Base-by-base conservation (phyloP, 257 asterid species). In the Forsythia suspensa region DNA sequence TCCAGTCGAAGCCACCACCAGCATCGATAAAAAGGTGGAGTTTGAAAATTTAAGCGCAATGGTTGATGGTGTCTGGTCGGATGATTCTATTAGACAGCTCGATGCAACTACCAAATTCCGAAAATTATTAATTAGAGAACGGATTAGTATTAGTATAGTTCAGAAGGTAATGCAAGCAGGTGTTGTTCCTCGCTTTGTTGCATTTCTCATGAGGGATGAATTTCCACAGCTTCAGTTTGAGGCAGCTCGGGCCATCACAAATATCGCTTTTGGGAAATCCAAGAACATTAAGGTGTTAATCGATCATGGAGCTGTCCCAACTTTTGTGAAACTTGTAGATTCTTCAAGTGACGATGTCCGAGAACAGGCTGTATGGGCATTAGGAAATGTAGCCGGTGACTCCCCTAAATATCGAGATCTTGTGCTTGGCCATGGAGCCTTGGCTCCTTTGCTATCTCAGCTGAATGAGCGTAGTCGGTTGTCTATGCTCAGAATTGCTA, bases 171-270 rank as follows among this genome's bases (percentile, higher is more conserved):
- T 29, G 0, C 34, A 29, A 29, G 34, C 34, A 29, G 90, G 88
- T 42, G 89, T 81, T 39, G 87, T 84, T 72, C 83, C 86, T 51
- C 79, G 86, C 6, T 81, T 86, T 65, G 86, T 84, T 55, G 83
- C 84, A 81, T 86, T 86, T 72, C 85, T 86, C 39, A 44, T 44
- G 67, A 82, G 86, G 73, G 90, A 84, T 70, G 90, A 86, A 77
- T 86, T 79, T 72, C 80, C 86, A 38, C 90, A 79, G 48, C 86
- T 84, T 71, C 87, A 84, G 90, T 86, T 86, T 82, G 86, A 86
- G 80, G 88, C 86, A 86, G 57, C n/a, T 48, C 0, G 57, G 57
- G 18, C 57, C 0, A 18, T 15, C 15, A 13, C 57, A 48, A 48
- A 84, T 77, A 82, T 86, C 48, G 86, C 90, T 63, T 86, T 86